Evolutionary conservation across 2,329 filamentous ascomycete genomes (phyloP), one percentile per base, ranked within the genome.

Genomic region (Endoconidiophora laricicola): DNA sequence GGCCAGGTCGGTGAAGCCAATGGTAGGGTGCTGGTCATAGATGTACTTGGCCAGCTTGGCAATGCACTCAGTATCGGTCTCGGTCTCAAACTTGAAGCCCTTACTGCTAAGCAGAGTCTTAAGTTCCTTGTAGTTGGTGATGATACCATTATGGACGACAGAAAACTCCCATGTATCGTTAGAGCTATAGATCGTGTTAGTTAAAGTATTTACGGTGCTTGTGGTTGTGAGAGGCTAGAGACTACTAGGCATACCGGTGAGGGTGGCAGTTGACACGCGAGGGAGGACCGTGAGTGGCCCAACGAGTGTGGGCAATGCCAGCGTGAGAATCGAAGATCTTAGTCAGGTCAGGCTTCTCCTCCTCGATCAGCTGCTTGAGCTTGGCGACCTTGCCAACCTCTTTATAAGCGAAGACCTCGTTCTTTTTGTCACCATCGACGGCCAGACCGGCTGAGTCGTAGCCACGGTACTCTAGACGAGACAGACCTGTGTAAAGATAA

Each of bases 41-140:
- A 98, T 79, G 75, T 94, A 98, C 72, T 96, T 96, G 67, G 88
- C 84, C 58, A 98, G 80, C 76, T 96, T 98, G 58, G 91, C 91
- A 68, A 98, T 98, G 68, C 90, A 95, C 72, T 98, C 91, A 48
- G 91, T 98, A 64, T 98, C 91, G 58, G 91, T 98, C 70, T 98
- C 90, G 48, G 91, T 98, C 80, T 98, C 91, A 66, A 98, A 98
- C 63, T 81, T 83, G 80, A 94, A 94, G 64, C 91, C 91, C 78
- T 96, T 98, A 74, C 76, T 76, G 70, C 83, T 78, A 59, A 98
- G 77, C 56, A 98, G 80, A 55, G 83, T 86, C 79, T 90, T 94
- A 61, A 98, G 73, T 72, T 98, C 91, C 77, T 98, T 98, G 79
- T 98, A 98, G 78, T 98, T 98, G 73, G 91, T 98, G 70, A 98